Evolutionary conservation across 176 grass and related monocot species (phyloP).

Genomic region (Alopecurus myosuroides): DNA sequence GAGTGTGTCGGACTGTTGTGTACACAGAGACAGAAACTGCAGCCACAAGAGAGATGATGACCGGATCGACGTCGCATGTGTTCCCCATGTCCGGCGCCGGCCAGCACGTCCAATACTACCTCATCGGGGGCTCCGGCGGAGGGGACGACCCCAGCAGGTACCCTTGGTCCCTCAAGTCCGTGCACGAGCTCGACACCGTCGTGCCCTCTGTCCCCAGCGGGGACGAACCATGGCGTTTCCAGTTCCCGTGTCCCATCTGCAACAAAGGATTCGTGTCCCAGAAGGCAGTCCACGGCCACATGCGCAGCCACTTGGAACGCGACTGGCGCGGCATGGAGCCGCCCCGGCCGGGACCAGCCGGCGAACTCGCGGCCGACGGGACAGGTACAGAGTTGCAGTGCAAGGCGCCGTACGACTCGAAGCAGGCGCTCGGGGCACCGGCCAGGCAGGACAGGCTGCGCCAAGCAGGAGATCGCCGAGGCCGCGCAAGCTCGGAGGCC

Average conservation of each 20-base stretch:
- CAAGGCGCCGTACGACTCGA: constrained; percentile 24
- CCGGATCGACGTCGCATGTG: constrained; percentile 6
- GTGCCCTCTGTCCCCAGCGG: background rate
- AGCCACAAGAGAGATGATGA: background rate
- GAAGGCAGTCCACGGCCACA: constrained; percentile 50
- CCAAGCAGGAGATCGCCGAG: constrained; percentile 13
- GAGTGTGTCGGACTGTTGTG: background rate
- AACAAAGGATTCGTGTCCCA: background rate
- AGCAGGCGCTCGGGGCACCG: constrained; percentile 73
- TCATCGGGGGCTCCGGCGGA: background rate
- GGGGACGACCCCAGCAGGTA: constrained; percentile 12
- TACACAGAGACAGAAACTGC: background rate
- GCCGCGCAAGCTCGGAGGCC: background rate
- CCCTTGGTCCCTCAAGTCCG: background rate
- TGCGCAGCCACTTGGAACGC: constrained; percentile 42
- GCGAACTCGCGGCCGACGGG: background rate
- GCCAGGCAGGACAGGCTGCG: constrained; percentile 51
- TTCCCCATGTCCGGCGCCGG: background rate
- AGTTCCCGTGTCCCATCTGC: constrained; percentile 37
- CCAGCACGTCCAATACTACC: background rate
- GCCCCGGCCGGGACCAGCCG: background rate
- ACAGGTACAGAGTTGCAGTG: constrained; percentile 37
- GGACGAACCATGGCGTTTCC: background rate
- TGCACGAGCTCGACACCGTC: constrained; percentile 9
- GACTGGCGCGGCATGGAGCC: constrained; percentile 45